Evolutionary conservation across 1,284 basidiomycete species (phyloP).

Genomic region (Paramarasmius palmivorus): DNA sequence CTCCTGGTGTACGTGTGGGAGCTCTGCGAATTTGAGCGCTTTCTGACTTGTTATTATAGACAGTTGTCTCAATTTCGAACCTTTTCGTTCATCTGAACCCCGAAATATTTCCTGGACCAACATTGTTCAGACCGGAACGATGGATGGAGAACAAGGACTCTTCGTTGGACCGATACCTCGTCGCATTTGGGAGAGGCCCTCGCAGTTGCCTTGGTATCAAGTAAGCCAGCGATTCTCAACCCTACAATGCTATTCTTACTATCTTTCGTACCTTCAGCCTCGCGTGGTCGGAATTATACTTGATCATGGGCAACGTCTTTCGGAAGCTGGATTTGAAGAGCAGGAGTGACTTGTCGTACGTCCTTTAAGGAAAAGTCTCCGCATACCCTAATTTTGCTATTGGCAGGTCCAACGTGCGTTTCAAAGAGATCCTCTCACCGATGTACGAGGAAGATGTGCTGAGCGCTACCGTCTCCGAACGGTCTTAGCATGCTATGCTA

Average conservation of each 20-base stretch:
- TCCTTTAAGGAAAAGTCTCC: no score
- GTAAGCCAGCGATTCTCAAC: conserved; percentile 10
- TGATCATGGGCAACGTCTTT: no score
- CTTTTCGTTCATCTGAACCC: conserved; percentile 22
- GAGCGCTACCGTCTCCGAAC: no score
- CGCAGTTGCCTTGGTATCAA: conserved; percentile 23
- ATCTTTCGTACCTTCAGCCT: not conserved
- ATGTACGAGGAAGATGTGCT: no score
- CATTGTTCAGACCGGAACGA: conserved; percentile 29
- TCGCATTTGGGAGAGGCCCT: conserved; percentile 19
- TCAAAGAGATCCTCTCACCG: no score
- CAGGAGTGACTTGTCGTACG: no score
- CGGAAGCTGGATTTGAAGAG: no score
- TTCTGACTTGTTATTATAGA: conserved; percentile 12
- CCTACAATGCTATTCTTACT: not conserved
- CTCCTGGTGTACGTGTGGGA: not conserved
- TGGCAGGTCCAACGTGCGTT: no score
- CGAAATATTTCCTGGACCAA: conserved; percentile 23
- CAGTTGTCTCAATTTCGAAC: conserved; percentile 22
- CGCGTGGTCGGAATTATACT: conserved; percentile 12
- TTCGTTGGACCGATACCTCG: conserved; percentile 15
- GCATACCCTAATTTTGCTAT: no score
- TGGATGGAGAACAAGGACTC: conserved; percentile 21
- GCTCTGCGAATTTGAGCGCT: not conserved
- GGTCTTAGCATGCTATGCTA: no score